Evolutionary conservation across 2,329 filamentous ascomycete species (phyloP).

Genomic region (Alternaria brassicae): DNA sequence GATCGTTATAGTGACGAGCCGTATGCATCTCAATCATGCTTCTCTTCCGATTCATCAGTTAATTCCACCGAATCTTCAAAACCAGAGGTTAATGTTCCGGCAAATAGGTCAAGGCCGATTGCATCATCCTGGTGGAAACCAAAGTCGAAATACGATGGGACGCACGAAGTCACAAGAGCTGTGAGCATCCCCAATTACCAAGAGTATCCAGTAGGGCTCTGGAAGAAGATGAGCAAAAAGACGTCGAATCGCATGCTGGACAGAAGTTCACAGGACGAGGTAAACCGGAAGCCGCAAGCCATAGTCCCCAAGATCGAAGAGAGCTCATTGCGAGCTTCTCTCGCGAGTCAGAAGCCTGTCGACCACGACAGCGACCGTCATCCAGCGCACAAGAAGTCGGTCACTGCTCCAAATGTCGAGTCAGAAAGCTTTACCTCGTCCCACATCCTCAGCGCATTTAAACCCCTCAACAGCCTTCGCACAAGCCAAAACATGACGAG

Average conservation of each 20-base stretch:
- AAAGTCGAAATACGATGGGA: neutral
- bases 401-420: neutral
- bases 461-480: neutral
- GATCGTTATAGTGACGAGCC: neutral
- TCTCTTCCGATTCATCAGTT: constrained; percentile 8
- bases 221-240: constrained; percentile 1
- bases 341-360: neutral
- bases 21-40: neutral
- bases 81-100: neutral
- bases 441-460: neutral
- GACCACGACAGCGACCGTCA: neutral
- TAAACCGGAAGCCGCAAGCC: neutral
- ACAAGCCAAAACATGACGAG: neutral
- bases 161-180: neutral
- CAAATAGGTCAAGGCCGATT: neutral
- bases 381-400: neutral
- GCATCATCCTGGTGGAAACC: constrained; percentile 2
- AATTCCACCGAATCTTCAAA: neutral
- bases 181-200: neutral
- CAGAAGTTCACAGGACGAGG: neutral
- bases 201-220: neutral
- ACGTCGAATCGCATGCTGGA: neutral
- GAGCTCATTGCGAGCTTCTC: neutral
- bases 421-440: neutral
- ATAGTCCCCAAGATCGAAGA: neutral